phyloP scores from a whole-genome alignment of 495 filamentous ascomycete genomes.

The Penicillium bovifimosum region DNA sequence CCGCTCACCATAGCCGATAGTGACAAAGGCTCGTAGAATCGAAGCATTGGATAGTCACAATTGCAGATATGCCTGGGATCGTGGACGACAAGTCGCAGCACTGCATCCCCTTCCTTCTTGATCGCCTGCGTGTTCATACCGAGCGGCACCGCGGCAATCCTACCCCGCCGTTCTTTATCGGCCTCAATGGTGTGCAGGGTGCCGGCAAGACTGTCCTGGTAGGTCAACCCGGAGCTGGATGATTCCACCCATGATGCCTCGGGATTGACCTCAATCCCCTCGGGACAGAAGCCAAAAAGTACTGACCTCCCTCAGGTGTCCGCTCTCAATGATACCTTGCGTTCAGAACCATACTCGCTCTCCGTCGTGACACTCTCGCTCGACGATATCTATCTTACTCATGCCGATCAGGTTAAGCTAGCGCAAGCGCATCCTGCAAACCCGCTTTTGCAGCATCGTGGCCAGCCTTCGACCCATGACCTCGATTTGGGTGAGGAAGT shows the following conservation, averaged over 20 bases:
- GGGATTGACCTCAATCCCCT: conserved; percentile 1
- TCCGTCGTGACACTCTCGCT: conserved; percentile 75
- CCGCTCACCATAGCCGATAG: background rate
- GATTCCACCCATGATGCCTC: background rate
- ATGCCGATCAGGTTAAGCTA: conserved; percentile 64
- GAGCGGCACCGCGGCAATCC: conserved; percentile 29
- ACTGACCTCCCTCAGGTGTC: conserved; percentile 46
- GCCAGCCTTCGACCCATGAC: conserved; percentile 85
- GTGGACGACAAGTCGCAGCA: conserved; percentile 82
- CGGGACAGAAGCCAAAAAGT: conserved; percentile 3
- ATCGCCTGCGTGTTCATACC: conserved; percentile 52
- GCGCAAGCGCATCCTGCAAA: conserved; percentile 60
- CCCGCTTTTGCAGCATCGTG: conserved; percentile 71
- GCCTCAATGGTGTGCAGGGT: conserved; percentile 68
- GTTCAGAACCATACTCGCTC: conserved; percentile 59
- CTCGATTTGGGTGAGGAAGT: conserved; percentile 55
- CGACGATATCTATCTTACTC: conserved; percentile 84
- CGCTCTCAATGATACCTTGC: conserved; percentile 59
- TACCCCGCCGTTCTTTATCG: conserved; percentile 54
- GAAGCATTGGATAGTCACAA: background rate
- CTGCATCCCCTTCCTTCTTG: conserved; percentile 81
- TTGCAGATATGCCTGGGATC: conserved; percentile 45
- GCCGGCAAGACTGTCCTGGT: conserved; percentile 89
- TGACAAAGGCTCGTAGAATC: background rate
- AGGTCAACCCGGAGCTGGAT: conserved; percentile 10